A percentile compares a stretch with the other conserved stretches of the same genome.
phyloP scores from a whole-genome alignment of 208 protist genomes.

The Naegleria gruberi region DNA sequence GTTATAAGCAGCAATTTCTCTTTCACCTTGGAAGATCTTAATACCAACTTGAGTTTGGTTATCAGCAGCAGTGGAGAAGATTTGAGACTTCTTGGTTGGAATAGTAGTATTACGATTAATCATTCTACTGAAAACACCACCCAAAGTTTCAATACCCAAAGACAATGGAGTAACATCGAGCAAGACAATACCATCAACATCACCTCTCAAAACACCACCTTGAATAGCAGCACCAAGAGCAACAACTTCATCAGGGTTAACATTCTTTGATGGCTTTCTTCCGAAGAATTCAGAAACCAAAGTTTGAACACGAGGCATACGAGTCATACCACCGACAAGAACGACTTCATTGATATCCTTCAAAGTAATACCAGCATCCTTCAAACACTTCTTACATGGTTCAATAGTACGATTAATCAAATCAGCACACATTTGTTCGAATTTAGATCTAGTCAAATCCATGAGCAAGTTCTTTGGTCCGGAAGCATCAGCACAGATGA shows the following conservation, averaged over 20 bases:
- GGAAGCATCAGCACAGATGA: slow-evolving; percentile 75
- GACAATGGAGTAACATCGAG: slow-evolving; percentile 97
- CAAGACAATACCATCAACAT: slow-evolving; percentile 87
- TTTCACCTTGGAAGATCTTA: slow-evolving; percentile 88
- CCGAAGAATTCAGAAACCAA: slow-evolving; percentile 80
- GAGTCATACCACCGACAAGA: slow-evolving; percentile 92
- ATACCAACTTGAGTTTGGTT: slow-evolving; percentile 85
- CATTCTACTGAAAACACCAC: slow-evolving; percentile 89
- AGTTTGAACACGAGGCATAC: slow-evolving; percentile 88
- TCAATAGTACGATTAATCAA: slow-evolving; percentile 62
- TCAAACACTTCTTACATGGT: slow-evolving; percentile 66
- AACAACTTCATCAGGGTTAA: slow-evolving; percentile 99
- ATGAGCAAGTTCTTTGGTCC: slow-evolving; percentile 76
- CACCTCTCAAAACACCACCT: slow-evolving; percentile 76
- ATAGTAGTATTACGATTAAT: slow-evolving; percentile 98
- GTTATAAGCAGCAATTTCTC: slow-evolving; percentile 79
- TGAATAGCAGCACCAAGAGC: slow-evolving; percentile 97
- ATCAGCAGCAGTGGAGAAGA: slow-evolving; percentile 78
- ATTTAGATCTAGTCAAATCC: slow-evolving; percentile 75
- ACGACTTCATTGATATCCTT: slow-evolving; percentile 91
- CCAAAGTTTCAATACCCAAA: slow-evolving; percentile 95
- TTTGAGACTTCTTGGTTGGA: slow-evolving; percentile 89
- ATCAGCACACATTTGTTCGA: slow-evolving; percentile 67
- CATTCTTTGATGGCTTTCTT: slow-evolving; percentile 83
- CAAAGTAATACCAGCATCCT: slow-evolving; percentile 65